These are phyloP conservation scores for Aspergillus fumigatus DNA, from an alignment of 2,329 filamentous ascomycete species.

Conservation along the genomic window DNA sequence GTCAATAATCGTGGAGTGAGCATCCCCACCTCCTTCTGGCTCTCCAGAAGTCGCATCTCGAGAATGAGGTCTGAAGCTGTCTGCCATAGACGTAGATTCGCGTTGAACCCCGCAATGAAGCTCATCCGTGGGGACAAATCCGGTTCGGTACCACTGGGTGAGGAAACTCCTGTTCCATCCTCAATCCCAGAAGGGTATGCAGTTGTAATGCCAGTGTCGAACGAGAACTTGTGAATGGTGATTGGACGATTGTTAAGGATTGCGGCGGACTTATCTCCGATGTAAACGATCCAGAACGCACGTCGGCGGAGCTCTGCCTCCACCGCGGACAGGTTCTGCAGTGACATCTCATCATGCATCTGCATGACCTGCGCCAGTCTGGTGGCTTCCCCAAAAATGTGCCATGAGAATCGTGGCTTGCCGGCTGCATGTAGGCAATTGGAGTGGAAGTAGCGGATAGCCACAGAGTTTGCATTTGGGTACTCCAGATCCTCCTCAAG, in stretches of 20 bases:
- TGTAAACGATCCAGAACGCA: conserved; percentile 21
- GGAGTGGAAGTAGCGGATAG: conserved; percentile 45
- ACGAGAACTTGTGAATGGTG: conserved; percentile 43
- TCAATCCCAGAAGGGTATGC: conserved; percentile 17
- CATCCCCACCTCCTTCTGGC: conserved; percentile 1
- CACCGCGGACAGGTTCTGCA: conserved; percentile 31
- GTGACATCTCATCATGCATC: conserved; percentile 38
- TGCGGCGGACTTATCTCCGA: conserved; percentile 21
- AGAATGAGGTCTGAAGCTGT: conserved; percentile 38
- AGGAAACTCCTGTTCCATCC: conserved; percentile 19
- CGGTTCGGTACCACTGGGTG: conserved; percentile 3
- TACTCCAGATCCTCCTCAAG: conserved; percentile 41
- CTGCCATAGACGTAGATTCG: conserved; percentile 41
- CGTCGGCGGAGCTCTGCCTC: conserved; percentile 32
- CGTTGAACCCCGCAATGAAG: conserved; percentile 41
- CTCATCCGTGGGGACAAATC: conserved; percentile 15
- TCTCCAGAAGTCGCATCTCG: conserved; percentile 25
- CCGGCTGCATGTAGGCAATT: conserved; percentile 44
- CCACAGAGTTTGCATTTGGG: conserved; percentile 42
- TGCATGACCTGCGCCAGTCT: conserved; percentile 43
- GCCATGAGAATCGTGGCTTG: conserved; percentile 43
- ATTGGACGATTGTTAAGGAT: conserved; percentile 39
- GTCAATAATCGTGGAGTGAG: conserved; percentile 4
- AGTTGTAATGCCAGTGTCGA: conserved; percentile 39
- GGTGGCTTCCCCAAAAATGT: conserved; percentile 44